phyloP scores from a whole-genome alignment of 2,329 filamentous ascomycete genomes.

The Alternaria ethzedia region DNA sequence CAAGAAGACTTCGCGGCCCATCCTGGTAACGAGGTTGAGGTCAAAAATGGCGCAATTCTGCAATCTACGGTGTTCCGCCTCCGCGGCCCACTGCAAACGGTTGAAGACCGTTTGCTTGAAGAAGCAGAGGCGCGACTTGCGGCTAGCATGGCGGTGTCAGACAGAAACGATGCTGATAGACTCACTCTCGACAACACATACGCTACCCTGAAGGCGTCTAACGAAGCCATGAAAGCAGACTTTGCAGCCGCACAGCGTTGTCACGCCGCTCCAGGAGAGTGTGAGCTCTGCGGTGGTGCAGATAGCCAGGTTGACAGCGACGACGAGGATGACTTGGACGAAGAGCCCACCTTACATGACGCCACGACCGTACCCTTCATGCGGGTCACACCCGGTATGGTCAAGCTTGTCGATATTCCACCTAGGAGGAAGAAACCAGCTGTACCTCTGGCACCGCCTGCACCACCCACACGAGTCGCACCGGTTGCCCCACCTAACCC shows the following conservation, averaged over 20 bases:
- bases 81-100: constrained; percentile 28
- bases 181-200: constrained; percentile 14
- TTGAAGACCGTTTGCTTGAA: constrained; percentile 33
- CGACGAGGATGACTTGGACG: constrained; percentile 21
- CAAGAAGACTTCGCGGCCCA: constrained; percentile 2
- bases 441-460: neutral
- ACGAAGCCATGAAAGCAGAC: constrained; percentile 18
- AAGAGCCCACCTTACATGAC: constrained; percentile 25
- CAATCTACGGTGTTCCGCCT: neutral
- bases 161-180: constrained; percentile 12
- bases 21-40: constrained; percentile 6
- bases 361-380: constrained; percentile 19
- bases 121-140: constrained; percentile 17
- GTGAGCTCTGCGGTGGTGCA: neutral
- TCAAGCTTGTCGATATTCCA: constrained; percentile 30
- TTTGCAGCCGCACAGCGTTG: neutral
- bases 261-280: neutral
- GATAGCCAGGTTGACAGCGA: constrained; percentile 13
- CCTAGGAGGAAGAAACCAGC: constrained; percentile 15
- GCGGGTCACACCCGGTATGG: constrained; percentile 20
- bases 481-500: neutral
- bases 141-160: neutral
- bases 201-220: constrained; percentile 10
- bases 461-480: neutral
- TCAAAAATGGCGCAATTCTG: constrained; percentile 1